Evolutionary conservation across 495 filamentous ascomycete species (phyloP).

Genomic region (Neurospora sp.): DNA sequence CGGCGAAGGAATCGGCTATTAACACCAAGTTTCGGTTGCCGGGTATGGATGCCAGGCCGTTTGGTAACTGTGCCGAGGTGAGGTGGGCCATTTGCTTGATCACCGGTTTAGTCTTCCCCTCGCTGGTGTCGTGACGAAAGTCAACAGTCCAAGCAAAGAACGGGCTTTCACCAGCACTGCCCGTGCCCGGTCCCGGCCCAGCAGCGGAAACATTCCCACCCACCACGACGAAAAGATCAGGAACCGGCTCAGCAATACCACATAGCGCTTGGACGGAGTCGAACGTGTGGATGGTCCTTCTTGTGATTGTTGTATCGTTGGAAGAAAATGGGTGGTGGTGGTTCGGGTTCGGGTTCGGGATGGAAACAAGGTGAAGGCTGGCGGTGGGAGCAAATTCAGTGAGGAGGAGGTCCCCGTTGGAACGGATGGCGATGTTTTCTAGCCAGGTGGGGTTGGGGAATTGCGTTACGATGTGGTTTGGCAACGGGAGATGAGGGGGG

Average conservation of each 20-base stretch:
- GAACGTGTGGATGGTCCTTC: not conserved
- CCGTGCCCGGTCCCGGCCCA: too few species aligned
- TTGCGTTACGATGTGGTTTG: constrained; percentile 7
- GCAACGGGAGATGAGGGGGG: not conserved
- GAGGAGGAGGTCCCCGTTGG: constrained; percentile 26
- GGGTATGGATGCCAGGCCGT: not conserved
- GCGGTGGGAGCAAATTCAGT: constrained; percentile 14
- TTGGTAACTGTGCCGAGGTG: not conserved
- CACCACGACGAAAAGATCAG: not conserved
- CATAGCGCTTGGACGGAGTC: not conserved
- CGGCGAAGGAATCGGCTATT: not conserved
- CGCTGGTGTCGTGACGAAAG: not conserved
- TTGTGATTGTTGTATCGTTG: not conserved
- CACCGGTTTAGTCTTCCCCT: not conserved
- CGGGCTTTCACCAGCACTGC: too few species aligned
- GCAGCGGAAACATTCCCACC: not conserved
- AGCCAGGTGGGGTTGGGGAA: constrained; percentile 25
- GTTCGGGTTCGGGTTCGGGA: not conserved
- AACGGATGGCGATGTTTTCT: constrained; percentile 31
- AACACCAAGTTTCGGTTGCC: not conserved
- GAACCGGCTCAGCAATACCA: not conserved
- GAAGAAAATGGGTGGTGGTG: not conserved
- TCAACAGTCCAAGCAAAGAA: not conserved
- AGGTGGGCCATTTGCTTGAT: not conserved
- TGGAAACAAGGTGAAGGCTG: constrained; percentile 3